Conservation (phyloP, 768 basidiomycete species). For the Podaxis pistillaris region DNA sequence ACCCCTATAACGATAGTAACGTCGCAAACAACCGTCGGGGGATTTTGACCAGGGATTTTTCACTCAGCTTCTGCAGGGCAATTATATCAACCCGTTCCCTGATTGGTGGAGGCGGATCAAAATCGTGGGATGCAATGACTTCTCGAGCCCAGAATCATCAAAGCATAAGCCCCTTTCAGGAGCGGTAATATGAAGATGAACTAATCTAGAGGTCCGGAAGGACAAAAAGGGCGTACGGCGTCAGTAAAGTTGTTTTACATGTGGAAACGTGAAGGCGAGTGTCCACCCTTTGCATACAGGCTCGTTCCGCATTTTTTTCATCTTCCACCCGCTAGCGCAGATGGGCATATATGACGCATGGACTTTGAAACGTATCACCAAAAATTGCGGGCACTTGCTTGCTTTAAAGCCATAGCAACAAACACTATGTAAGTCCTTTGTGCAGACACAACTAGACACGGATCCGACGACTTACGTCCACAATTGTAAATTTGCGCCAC, state of each 20-base stretch:
- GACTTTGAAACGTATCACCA: background rate
- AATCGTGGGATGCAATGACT: background rate
- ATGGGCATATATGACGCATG: constrained; percentile 4
- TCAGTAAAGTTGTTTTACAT: background rate
- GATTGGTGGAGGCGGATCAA: too few species aligned
- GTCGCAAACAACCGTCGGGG: background rate
- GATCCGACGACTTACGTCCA: too few species aligned
- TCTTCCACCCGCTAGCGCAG: background rate
- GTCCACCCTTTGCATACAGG: background rate
- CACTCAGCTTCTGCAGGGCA: too few species aligned
- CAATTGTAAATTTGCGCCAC: too few species aligned
- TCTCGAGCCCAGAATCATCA: background rate
- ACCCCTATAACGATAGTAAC: background rate
- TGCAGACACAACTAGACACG: too few species aligned
- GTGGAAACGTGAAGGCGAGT: background rate
- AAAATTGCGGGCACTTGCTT: too few species aligned
- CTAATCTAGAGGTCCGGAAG: background rate
- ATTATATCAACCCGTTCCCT: too few species aligned
- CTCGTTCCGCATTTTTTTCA: constrained; percentile 14
- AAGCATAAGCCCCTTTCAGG: background rate
- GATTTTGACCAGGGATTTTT: background rate
- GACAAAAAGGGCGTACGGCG: background rate
- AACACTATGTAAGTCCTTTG: too few species aligned
- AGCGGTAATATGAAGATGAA: background rate
- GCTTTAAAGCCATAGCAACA: too few species aligned